Evolutionary conservation across 225 moss, liverwort and hornwort genomes (phyloP), one percentile per base, ranked within the genome.

Genomic region (Pseudisothecium myosuroides): DNA sequence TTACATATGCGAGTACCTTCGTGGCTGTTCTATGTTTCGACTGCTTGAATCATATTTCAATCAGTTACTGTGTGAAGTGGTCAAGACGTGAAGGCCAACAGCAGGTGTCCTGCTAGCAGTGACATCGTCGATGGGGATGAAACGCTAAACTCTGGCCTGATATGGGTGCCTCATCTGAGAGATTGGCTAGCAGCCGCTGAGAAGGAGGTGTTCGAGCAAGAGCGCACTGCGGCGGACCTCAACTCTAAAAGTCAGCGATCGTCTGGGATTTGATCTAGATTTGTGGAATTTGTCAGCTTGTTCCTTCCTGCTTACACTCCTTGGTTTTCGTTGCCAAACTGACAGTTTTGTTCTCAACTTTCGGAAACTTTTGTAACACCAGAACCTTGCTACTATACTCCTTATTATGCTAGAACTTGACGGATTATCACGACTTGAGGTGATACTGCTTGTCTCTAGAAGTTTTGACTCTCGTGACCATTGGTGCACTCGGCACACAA

Each of bases 1-100:
- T 93, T 86, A 88, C 90, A 90, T 89, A 94, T 91, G 90, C 85
- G 90, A 90, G 88, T 63, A 61, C 67, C 82, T 90, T 93, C 77
- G 86, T 88, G 75, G 64, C 69, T 93, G 93, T 87, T 80, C 54
- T 80, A 65, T 85, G 49, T 88, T 88, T 88, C 88, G 63, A 87
- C 88, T 87, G 82, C 84, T 74, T 80, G 84, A 81, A 88, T 83
- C 62, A 62, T 86, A 37, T 65, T 45, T 41, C 71, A 47, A 54
- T 8, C 72, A 73, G 49, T 86, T 91, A 47, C 88, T 90, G 84
- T 76, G 78, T 59, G 80, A 80, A 41, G 59, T 59, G 80, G 27
- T 59, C 59, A 80, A 80, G 41, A 29, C 59, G 59, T 39, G 59
- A 59, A 80, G 26, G 59, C 59, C 59, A 28, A 19, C 59, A 29